Evolutionary conservation across 805 yeast genomes (phyloP).

Genomic region (Pichia sporocuriosa): DNA sequence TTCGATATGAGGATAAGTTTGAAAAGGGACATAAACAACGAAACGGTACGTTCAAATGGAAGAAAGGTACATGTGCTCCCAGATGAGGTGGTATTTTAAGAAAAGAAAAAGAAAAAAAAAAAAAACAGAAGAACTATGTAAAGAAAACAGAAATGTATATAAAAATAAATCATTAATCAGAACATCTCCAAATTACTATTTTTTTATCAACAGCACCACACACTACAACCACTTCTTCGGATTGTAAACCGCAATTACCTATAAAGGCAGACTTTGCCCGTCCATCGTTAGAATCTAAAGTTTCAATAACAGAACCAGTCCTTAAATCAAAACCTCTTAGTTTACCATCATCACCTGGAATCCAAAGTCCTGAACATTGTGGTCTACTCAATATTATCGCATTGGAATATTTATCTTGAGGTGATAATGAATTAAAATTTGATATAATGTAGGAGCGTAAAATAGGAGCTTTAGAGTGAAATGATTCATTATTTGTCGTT

Average conservation of each 20-base stretch:
- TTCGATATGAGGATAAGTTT: conserved; percentile 75
- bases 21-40: conserved; percentile 46
- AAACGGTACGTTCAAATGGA: conserved; percentile 56
- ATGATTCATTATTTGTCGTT: conserved; percentile 15
- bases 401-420: conserved; percentile 62
- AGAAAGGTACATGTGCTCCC: conserved; percentile 55
- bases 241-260: conserved; percentile 20
- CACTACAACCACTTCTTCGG: conserved; percentile 37
- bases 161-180: background rate
- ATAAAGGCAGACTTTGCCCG: conserved; percentile 41
- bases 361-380: conserved; percentile 48
- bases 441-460: conserved; percentile 33
- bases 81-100: conserved; percentile 53
- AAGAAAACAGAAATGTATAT: background rate
- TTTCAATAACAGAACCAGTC: conserved; percentile 31
- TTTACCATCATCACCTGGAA: conserved; percentile 62
- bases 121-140: too few relatives aligned
- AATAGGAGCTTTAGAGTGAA: conserved; percentile 24
- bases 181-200: conserved; percentile 28
- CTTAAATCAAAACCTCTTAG: conserved; percentile 53
- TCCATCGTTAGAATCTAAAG: conserved; percentile 34
- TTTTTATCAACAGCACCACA: conserved; percentile 44
- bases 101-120: too few relatives aligned
- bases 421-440: conserved; percentile 45
- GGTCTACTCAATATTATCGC: conserved; percentile 34